phyloP scores from a whole-genome alignment of 2,329 filamentous ascomycete genomes.

The Arthrobotrys entomopaga region DNA sequence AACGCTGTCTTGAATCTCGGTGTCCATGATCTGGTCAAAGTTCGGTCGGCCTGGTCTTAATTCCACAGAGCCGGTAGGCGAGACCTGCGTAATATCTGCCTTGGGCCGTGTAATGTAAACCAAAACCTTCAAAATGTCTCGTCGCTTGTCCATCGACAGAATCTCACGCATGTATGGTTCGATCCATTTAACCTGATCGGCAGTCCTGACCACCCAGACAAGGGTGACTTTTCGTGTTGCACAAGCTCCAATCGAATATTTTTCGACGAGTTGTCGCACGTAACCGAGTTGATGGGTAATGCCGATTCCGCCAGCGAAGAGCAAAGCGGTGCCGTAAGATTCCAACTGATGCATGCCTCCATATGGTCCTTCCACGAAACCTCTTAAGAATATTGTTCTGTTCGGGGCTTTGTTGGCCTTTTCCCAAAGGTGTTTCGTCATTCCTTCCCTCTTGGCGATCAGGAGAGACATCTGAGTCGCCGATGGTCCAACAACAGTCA shows the following conservation, averaged over 20 bases:
- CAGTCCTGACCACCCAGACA: constrained; percentile 51
- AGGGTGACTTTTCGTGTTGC: constrained; percentile 49
- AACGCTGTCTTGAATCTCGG: constrained; percentile 82
- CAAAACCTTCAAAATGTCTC: constrained; percentile 84
- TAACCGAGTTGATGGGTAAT: constrained; percentile 96
- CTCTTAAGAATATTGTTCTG: constrained; percentile 59
- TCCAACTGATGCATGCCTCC: constrained; percentile 83
- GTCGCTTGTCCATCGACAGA: constrained; percentile 79
- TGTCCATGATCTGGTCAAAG: constrained; percentile 78
- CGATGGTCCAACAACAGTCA: constrained; percentile 34
- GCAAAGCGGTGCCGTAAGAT: constrained; percentile 89
- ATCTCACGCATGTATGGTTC: constrained; percentile 71
- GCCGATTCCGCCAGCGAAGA: constrained; percentile 91
- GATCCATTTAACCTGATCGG: constrained; percentile 59
- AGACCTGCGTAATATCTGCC: constrained; percentile 81
- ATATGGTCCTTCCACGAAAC: constrained; percentile 86
- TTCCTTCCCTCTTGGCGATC: constrained; percentile 77
- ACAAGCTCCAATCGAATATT: constrained; percentile 60
- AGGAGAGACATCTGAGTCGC: constrained; percentile 77
- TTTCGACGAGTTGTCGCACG: constrained; percentile 78
- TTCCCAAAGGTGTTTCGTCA: constrained; percentile 83
- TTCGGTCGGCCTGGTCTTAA: constrained; percentile 93
- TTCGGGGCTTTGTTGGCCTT: constrained; percentile 69
- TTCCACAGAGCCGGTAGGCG: constrained; percentile 80
- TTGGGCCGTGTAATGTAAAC: constrained; percentile 91